A percentile compares a stretch with the other conserved stretches of the same genome.
Evolutionary conservation across 768 basidiomycete species (phyloP).

Genomic region (Serendipita sp.): DNA sequence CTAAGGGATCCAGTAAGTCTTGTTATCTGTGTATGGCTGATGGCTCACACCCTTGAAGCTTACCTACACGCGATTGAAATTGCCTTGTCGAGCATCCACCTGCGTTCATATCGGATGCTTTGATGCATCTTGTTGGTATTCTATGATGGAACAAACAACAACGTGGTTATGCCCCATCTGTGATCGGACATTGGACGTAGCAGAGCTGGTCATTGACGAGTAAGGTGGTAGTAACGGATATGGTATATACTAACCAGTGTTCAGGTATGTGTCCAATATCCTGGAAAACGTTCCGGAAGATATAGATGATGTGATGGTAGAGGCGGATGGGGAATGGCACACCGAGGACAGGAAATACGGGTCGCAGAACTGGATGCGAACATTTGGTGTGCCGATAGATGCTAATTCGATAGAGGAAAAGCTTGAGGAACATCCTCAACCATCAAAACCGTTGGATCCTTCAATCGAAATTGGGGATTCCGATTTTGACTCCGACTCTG

Average conservation of each 20-base stretch:
- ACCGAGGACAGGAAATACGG: slow-evolving; percentile 74
- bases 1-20: slow-evolving; percentile 79
- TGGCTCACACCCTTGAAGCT: slow-evolving; percentile 28
- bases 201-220: slow-evolving; percentile 88
- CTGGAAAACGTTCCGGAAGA: slow-evolving; percentile 56
- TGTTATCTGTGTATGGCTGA: neutral
- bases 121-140: slow-evolving; percentile 86
- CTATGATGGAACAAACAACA: slow-evolving; percentile 90
- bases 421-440: slow-evolving; percentile 20
- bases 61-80: slow-evolving; percentile 69
- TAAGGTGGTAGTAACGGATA: slow-evolving; percentile 21
- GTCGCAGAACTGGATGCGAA: slow-evolving; percentile 45
- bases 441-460: slow-evolving; percentile 25
- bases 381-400: slow-evolving; percentile 1
- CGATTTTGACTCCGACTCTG: slow-evolving; percentile 26
- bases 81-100: slow-evolving; percentile 69
- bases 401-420: slow-evolving; percentile 16
- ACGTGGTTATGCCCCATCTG: slow-evolving; percentile 94
- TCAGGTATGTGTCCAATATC: slow-evolving; percentile 78
- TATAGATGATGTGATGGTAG: slow-evolving; percentile 85
- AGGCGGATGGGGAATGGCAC: slow-evolving; percentile 93
- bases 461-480: slow-evolving; percentile 61
- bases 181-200: slow-evolving; percentile 55
- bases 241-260: neutral
- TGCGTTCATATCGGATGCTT: slow-evolving; percentile 93